These are phyloP conservation scores for Petunia axillaris DNA, from an alignment of 257 asterid species.

Conservation along the genomic window DNA sequence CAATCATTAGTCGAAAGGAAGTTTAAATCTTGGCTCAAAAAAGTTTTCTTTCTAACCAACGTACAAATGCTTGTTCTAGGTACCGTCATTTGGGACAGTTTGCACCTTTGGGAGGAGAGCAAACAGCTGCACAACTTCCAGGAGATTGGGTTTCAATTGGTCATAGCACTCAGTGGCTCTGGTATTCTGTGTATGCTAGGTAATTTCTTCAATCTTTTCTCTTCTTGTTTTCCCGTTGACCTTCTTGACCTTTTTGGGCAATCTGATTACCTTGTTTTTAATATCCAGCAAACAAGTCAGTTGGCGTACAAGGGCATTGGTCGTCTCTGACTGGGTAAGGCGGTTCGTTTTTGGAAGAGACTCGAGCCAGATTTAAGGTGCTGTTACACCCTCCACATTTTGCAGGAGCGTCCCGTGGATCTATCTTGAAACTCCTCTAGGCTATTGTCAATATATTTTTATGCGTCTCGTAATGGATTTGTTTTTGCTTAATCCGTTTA, in stretches of 20 bases:
- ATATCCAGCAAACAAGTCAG: constrained; percentile 85
- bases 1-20: constrained; percentile 1
- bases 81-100: constrained; percentile 97
- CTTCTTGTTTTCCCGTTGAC: background rate
- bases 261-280: constrained; percentile 18
- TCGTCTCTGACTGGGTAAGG: constrained; percentile 83
- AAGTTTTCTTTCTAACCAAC: background rate
- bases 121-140: constrained; percentile 96
- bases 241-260: background rate
- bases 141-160: constrained; percentile 99
- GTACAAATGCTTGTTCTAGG: constrained; percentile 41
- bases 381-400: background rate
- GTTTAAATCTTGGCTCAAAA: constrained; percentile 3
- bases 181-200: constrained; percentile 99
- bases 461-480: constrained; percentile 4
- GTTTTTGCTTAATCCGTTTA: constrained; percentile 21
- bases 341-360: constrained; percentile 95
- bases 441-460: background rate
- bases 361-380: constrained; percentile 72
- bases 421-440: background rate
- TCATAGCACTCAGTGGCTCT: constrained; percentile 90
- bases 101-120: constrained; percentile 98
- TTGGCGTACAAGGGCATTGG: constrained; percentile 96
- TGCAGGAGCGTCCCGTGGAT: background rate
- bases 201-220: constrained; percentile 30